Evolutionary conservation across 192 early-diverging fungal genomes (phyloP), one percentile per base, ranked within the genome.

Genomic region (Podila epigama): DNA sequence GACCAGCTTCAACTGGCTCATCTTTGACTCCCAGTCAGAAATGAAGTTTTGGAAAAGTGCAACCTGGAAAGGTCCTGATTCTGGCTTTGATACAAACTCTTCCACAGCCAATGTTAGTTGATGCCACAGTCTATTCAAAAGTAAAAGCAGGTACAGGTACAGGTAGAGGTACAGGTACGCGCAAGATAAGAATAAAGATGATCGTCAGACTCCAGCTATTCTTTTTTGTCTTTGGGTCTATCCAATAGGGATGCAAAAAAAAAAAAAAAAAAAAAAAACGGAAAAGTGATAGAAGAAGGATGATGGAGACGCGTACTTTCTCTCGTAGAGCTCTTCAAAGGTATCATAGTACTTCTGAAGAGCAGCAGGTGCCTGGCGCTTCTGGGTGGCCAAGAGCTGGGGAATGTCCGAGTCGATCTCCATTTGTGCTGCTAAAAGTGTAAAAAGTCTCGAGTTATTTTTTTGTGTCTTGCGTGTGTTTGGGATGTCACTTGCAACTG

Each of bases 281-380:
- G 10, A 22, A 13, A 58, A n/a, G n/a, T 12, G 25, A 20, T 16
- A 13, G n/a, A 15, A 7, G 37, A 16, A 28, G 31, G 34, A 48
- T 33, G 20, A 35, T 34, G 32, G 28, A 16, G 10, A 51, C 5
- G 44, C 22, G 69, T 91, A 95, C 96, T 98, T 99, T 71, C 89
- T 84, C 81, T 98, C 98, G 75, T 98, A 96, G 25, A 96, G 84
- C 52, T 95, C 93, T 60, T 95, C 95, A 83, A 98, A 98, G 32
- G 87, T 86, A 48, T 80, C 73, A 82, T 92, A 97, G 79, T 89
- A 93, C 41, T 90, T 85, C 44, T 90, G 86, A n/a, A 98, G 84
- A 41, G 84, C 70, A 13, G 80, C 80, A 15, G 94, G 91, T 3
- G 87, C 93, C 36, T 88, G 82, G 56, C 85, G 75, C 73, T 81